A percentile compares a stretch with the other conserved stretches of the same genome.
Conservation (phyloP, 768 basidiomycete genomes). For the Gelatoporia subvermispora region DNA sequence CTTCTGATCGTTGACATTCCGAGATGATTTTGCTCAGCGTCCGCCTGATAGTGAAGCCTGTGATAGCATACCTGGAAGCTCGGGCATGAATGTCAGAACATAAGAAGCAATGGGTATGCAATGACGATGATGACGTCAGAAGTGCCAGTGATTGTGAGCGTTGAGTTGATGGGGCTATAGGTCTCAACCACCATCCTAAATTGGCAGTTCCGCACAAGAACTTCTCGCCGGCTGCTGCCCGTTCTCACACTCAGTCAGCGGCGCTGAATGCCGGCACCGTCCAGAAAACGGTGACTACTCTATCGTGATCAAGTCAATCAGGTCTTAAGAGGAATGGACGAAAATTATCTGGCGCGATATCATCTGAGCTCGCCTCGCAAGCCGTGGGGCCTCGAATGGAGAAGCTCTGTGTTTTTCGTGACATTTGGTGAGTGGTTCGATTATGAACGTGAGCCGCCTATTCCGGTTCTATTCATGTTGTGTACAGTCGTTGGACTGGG, state of each 20-base stretch:
- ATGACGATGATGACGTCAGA: neutral
- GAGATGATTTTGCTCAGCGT: neutral
- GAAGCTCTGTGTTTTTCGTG: slow-evolving; percentile 30
- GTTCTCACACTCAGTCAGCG: too few relatives aligned
- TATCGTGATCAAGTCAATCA: too few relatives aligned
- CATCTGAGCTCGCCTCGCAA: too few relatives aligned
- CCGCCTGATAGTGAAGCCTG: neutral
- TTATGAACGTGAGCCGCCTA: neutral
- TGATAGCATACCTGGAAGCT: slow-evolving; percentile 14
- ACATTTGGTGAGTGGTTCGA: slow-evolving; percentile 22
- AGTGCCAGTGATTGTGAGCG: too few relatives aligned
- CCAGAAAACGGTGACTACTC: too few relatives aligned
- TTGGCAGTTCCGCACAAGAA: too few relatives aligned
- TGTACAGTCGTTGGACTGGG: slow-evolving; percentile 25
- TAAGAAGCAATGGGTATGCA: neutral
- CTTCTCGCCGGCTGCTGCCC: too few relatives aligned
- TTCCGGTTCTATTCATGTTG: neutral
- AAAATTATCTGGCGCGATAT: too few relatives aligned
- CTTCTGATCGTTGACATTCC: slow-evolving; percentile 40
- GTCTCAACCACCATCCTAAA: too few relatives aligned
- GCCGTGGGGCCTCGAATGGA: slow-evolving; percentile 30
- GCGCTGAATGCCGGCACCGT: too few relatives aligned
- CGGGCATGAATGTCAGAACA: slow-evolving; percentile 9
- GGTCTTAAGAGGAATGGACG: too few relatives aligned
- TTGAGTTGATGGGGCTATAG: too few relatives aligned